Conservation (phyloP, 495 filamentous ascomycete genomes). For the Oleoguttula mirabilis region DNA sequence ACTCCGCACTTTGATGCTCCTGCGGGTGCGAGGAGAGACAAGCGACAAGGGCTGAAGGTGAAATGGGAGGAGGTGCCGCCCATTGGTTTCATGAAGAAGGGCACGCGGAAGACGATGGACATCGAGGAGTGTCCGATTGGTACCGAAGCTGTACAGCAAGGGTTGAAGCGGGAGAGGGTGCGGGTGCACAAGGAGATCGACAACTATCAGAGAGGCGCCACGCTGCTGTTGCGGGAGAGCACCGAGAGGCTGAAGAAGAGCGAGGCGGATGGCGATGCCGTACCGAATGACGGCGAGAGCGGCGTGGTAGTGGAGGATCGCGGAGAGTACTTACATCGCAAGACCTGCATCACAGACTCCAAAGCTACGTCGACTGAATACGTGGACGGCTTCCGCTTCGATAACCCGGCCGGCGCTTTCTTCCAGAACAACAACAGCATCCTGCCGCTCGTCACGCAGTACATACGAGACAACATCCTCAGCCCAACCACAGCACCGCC, state of each 20-base stretch:
- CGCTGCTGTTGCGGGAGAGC: constrained; percentile 75
- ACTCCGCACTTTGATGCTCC: constrained; percentile 89
- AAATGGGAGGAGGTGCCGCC: constrained; percentile 48
- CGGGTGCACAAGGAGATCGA: constrained; percentile 55
- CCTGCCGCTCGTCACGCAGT: constrained; percentile 76
- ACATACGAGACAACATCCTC: constrained; percentile 73
- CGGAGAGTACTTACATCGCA: constrained; percentile 52
- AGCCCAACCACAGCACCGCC: constrained; percentile 19
- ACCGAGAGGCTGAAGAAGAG: constrained; percentile 55
- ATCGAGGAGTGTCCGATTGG: constrained; percentile 97
- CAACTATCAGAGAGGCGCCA: constrained; percentile 70
- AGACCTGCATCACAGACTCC: constrained; percentile 73
- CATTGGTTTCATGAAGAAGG: constrained; percentile 86
- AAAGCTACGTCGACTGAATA: constrained; percentile 76
- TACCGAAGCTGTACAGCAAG: constrained; percentile 66
- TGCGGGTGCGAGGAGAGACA: constrained; percentile 33
- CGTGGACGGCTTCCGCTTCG: constrained; percentile 71
- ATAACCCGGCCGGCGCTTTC: constrained; percentile 82
- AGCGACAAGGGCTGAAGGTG: constrained; percentile 32
- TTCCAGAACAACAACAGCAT: constrained; percentile 99
- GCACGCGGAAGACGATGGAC: constrained; percentile 59
- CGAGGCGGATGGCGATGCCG: constrained; percentile 14
- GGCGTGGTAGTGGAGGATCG: constrained; percentile 26
- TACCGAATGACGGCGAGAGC: constrained; percentile 6
- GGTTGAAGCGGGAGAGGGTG: constrained; percentile 60